Evolutionary conservation across 345 rosid species (phyloP).

Genomic region (Brassica nigra): DNA sequence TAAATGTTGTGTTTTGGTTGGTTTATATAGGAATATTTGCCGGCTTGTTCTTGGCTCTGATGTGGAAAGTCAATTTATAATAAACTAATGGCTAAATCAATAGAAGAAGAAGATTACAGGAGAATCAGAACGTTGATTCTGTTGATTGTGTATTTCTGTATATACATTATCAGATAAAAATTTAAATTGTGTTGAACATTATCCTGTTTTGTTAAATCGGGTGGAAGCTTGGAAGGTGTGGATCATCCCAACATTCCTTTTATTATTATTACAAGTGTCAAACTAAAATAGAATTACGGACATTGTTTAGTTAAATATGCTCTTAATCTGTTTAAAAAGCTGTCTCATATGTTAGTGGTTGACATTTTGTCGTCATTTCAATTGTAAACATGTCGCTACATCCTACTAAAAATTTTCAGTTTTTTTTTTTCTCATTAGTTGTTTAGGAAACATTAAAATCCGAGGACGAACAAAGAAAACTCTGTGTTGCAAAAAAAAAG

Average conservation of each 20-base stretch:
- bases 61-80: slow-evolving; percentile 20
- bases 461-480: background rate
- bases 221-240: slow-evolving; percentile 19
- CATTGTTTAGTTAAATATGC: background rate
- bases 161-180: slow-evolving; percentile 12
- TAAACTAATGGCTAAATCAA: slow-evolving; percentile 2
- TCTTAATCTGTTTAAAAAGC: background rate
- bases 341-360: background rate
- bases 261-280: background rate
- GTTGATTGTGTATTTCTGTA: slow-evolving; percentile 16
- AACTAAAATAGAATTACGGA: background rate
- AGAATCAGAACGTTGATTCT: slow-evolving; percentile 21
- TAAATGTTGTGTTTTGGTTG: slow-evolving; percentile 22
- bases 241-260: slow-evolving; percentile 13
- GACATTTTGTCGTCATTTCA: background rate
- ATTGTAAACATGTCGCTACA: background rate
- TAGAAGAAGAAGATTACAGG: slow-evolving; percentile 18
- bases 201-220: slow-evolving; percentile 1
- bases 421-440: too few species aligned
- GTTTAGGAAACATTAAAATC: background rate
- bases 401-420: background rate
- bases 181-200: background rate
- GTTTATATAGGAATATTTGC: slow-evolving; percentile 34
- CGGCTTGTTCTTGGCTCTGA: slow-evolving; percentile 24
- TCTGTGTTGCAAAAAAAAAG: background rate